A percentile compares a stretch with the other conserved stretches of the same genome.
phyloP scores from a whole-genome alignment of 2,329 filamentous ascomycete species.

The Trichoderma cornu-damae region DNA sequence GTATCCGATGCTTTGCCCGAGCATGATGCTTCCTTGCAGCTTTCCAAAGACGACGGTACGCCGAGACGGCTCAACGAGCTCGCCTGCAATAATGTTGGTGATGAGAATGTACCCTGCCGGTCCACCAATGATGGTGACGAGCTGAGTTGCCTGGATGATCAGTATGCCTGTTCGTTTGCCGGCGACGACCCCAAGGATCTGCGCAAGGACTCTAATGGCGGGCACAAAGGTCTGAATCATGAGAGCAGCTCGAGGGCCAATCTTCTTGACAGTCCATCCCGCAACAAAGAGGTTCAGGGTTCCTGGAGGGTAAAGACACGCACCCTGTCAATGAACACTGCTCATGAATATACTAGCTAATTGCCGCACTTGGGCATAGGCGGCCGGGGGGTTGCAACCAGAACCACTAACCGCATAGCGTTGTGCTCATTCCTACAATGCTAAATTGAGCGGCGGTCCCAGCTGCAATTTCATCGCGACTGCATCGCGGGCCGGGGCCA shows the following conservation, averaged over 20 bases:
- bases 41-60: constrained; percentile 61
- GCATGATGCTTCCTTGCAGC: constrained; percentile 61
- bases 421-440: constrained; percentile 63
- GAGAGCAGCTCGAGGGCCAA: constrained; percentile 59
- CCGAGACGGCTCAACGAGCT: constrained; percentile 54
- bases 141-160: constrained; percentile 62
- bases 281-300: constrained; percentile 63
- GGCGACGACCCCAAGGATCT: constrained; percentile 59
- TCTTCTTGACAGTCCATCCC: constrained; percentile 60
- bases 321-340: not conserved
- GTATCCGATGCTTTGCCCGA: constrained; percentile 61
- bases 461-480: constrained; percentile 57
- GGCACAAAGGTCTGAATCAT: constrained; percentile 60
- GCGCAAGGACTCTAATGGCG: constrained; percentile 56
- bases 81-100: constrained; percentile 63
- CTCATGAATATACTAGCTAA: not conserved
- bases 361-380: too few species aligned
- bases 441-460: constrained; percentile 58
- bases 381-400: not conserved
- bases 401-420: constrained; percentile 50
- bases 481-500: constrained; percentile 51
- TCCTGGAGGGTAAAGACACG: constrained; percentile 20
- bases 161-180: constrained; percentile 60
- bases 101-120: constrained; percentile 65
- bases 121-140: constrained; percentile 63